Evolutionary conservation across 345 rosid genomes (phyloP).

Genomic region (Heritiera littoralis): DNA sequence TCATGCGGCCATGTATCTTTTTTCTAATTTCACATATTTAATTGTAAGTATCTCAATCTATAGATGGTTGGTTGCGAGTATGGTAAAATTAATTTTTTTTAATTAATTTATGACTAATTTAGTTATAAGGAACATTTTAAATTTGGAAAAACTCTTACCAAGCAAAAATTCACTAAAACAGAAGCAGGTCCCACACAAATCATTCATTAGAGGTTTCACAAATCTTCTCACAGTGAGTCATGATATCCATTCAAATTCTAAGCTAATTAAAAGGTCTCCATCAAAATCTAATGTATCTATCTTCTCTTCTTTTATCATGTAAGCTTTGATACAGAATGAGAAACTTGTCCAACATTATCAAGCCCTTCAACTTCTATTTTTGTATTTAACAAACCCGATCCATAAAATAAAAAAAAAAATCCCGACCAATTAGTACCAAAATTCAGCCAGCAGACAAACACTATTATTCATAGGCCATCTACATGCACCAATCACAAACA

Average conservation of each 20-base stretch:
- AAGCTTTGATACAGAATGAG: neutral
- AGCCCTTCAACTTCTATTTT: conserved; percentile 5
- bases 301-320: neutral
- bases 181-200: neutral
- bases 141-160: neutral
- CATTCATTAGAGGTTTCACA: neutral
- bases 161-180: neutral
- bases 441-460: neutral
- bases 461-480: neutral
- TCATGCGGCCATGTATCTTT: neutral
- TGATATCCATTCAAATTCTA: neutral
- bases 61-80: neutral
- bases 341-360: conserved; percentile 7
- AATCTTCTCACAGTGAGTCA: neutral
- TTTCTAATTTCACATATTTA: neutral
- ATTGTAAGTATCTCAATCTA: neutral
- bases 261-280: neutral
- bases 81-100: neutral
- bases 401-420: neutral
- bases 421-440: neutral
- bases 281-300: neutral
- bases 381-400: neutral
- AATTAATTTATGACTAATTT: neutral
- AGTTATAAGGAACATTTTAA: neutral
- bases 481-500: neutral